Conservation (phyloP, 495 filamentous ascomycete species). For the Letharia lupina region DNA sequence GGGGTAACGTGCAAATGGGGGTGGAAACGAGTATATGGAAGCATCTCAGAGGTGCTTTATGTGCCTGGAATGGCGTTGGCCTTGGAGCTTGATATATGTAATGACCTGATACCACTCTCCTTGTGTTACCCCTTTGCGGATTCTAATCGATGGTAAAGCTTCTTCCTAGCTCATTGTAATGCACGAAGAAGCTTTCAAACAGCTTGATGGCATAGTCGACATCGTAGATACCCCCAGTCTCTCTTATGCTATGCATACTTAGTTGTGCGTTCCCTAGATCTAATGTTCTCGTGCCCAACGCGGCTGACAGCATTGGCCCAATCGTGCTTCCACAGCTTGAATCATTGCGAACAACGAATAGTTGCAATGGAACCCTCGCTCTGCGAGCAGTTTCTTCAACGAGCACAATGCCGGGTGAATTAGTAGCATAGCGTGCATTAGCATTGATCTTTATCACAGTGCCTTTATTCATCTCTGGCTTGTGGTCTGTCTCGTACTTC, state of each 20-base stretch:
- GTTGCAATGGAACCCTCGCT: constrained; percentile 66
- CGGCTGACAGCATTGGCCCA: constrained; percentile 85
- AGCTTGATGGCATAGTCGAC: constrained; percentile 79
- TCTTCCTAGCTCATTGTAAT: constrained; percentile 68
- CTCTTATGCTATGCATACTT: constrained; percentile 93
- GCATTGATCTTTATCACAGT: constrained; percentile 97
- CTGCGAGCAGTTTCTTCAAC: constrained; percentile 77
- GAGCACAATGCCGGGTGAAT: constrained; percentile 88
- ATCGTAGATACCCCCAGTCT: constrained; percentile 81
- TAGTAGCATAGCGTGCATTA: constrained; percentile 91
- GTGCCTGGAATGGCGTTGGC: background rate
- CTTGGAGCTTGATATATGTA: background rate
- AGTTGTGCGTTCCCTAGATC: constrained; percentile 95
- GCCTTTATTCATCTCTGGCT: constrained; percentile 92
- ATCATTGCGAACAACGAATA: constrained; percentile 96
- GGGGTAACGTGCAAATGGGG: too few species aligned
- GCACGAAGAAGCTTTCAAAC: constrained; percentile 79
- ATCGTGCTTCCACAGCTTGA: constrained; percentile 92
- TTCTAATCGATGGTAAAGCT: constrained; percentile 68
- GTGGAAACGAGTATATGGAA: background rate
- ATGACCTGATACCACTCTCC: background rate
- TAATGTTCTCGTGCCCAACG: constrained; percentile 75
- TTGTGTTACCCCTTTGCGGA: background rate
- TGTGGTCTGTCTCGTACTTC: constrained; percentile 87
- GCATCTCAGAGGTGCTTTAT: background rate